phyloP scores from a whole-genome alignment of 1,284 basidiomycete genomes.

The Tilletia walkeri region DNA sequence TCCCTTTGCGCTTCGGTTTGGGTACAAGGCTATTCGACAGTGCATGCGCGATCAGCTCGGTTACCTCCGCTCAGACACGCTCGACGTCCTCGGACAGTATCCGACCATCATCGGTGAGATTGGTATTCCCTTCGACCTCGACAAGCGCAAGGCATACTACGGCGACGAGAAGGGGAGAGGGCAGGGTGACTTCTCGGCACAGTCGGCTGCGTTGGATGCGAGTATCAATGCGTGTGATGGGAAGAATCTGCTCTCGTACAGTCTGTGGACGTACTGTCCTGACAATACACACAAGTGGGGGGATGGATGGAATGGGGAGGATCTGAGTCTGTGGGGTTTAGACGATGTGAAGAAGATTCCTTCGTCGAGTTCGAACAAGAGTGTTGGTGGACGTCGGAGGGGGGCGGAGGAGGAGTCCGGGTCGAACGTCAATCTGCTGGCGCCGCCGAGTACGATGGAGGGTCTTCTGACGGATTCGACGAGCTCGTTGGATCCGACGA shows the following conservation, averaged over 20 bases:
- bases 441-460: constrained; percentile 19
- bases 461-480: neutral
- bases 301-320: constrained; percentile 95
- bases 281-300: constrained; percentile 78
- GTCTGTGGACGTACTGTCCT: constrained; percentile 86
- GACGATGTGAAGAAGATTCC: constrained; percentile 65
- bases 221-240: constrained; percentile 87
- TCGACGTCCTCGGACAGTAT: constrained; percentile 65
- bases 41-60: constrained; percentile 80
- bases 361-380: neutral
- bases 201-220: constrained; percentile 85
- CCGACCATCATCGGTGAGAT: constrained; percentile 95
- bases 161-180: constrained; percentile 42
- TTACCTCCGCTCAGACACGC: constrained; percentile 71
- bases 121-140: constrained; percentile 90
- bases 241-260: constrained; percentile 74
- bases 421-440: constrained; percentile 23
- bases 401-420: neutral
- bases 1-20: constrained; percentile 65
- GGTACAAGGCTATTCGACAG: constrained; percentile 76
- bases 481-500: neutral
- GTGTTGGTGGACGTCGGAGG: neutral
- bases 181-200: constrained; percentile 68
- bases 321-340: constrained; percentile 77
- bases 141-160: constrained; percentile 71